Percentiles rank a stretch among this genome's conserved stretches.
Evolutionary conservation across 441 rosid species (phyloP).

Genomic region (Biscutella laevigata): DNA sequence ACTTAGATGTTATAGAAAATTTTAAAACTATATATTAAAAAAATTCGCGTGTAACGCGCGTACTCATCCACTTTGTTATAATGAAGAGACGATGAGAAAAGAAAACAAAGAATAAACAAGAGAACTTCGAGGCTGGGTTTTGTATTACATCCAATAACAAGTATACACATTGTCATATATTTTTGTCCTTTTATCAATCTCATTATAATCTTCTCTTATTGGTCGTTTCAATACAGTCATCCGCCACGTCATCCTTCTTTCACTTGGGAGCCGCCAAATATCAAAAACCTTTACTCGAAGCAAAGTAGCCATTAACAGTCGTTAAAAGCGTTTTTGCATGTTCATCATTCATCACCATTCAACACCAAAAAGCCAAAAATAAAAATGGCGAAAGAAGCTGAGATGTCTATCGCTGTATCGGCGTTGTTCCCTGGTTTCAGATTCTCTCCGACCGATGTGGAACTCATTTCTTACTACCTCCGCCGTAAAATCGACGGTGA

Average conservation of each 20-base stretch:
- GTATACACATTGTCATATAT: constrained; percentile 7
- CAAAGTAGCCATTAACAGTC: no score
- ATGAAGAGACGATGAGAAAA: neutral
- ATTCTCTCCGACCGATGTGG: constrained; percentile 78
- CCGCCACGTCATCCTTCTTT: constrained; percentile 9
- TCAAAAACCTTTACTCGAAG: constrained; percentile 21
- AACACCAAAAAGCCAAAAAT: neutral
- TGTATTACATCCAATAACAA: neutral
- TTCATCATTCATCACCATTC: neutral
- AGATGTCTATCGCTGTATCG: constrained; percentile 51
- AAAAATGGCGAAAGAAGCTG: constrained; percentile 49
- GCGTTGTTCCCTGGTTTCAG: constrained; percentile 77
- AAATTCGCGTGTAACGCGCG: no score
- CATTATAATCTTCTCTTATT: constrained; percentile 9
- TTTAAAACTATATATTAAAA: no score
- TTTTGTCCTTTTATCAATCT: constrained; percentile 7
- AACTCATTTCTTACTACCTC: constrained; percentile 67
- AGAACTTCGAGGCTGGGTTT: constrained; percentile 6
- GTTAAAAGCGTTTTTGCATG: no score
- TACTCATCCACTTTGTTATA: no score
- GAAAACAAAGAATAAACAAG: neutral
- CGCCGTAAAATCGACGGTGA: constrained; percentile 61
- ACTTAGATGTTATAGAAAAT: no score
- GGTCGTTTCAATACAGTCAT: constrained; percentile 2
- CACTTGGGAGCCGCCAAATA: constrained; percentile 3